Base-by-base conservation (phyloP, 1,284 basidiomycete species). In the Ganoderma sinense region DNA sequence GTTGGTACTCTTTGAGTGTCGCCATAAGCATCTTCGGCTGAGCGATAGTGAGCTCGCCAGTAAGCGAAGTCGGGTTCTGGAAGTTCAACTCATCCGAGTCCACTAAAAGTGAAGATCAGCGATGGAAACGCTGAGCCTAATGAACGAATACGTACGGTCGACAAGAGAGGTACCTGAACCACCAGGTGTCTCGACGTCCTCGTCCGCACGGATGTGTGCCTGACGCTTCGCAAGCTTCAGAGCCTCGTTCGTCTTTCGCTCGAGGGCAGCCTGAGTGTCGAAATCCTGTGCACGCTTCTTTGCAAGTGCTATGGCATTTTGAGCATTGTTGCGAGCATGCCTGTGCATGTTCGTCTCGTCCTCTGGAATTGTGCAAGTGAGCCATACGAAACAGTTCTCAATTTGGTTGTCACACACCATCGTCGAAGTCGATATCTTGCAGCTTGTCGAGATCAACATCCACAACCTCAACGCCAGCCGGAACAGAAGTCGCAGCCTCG, bases 21-120 rank as follows among this genome's bases (percentile, higher is more conserved):
- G 97, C 96, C 88, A 96, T 97, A 72, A 99, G 87, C 94, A 99
- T 98, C 82, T 92, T 94, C 26, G 98, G 98, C 80, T 99, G 98
- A 40, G 90, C 89, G 74, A 98, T 93, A 4, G 92, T 94, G 77
- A 97, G 84, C 41, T 93, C 91, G 45, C 96, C 96, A 67, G 89
- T 94, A 76, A 98, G 85, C n/a, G 96, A 95, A 3, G 96, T 95
- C 2, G 98, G 98, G 79, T 99, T 99, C 83, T 99, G 96, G 91
- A 99, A 99, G 83, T 99, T 99, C 67, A 99, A 90, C 80, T 99
- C 97, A 78, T 99, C 97, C 51, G 94, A 94, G 80, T 97, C 96
- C 76, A 97, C 95, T 96, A 56, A 60, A 56, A 60, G 59, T 36
- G 67, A 20, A 70, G 45, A 65, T 73, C 31, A 59, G 71, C 40